Conservation (phyloP, 2,329 filamentous ascomycete species). For the Venturia oleaginea region DNA sequence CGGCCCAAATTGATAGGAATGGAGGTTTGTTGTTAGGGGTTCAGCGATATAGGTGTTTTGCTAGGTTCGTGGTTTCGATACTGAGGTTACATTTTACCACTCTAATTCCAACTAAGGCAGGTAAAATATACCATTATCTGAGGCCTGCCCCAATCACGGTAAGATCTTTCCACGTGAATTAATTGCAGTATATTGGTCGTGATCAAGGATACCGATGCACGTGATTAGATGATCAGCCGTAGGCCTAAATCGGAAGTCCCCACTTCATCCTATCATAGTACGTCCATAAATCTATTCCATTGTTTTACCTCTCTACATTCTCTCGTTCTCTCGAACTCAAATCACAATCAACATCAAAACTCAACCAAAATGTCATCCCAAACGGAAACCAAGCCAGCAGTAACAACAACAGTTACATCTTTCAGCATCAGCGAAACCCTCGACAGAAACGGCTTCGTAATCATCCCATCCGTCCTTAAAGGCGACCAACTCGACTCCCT, state of each 20-base stretch:
- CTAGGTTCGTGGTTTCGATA: neutral
- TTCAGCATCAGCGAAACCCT: conserved; percentile 44
- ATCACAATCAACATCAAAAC: neutral
- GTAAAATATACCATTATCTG: neutral
- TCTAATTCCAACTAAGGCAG: neutral
- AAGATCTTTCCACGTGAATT: neutral
- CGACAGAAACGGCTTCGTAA: conserved; percentile 64
- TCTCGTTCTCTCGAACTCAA: neutral
- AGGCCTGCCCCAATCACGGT: neutral
- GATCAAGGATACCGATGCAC: neutral
- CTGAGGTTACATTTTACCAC: neutral
- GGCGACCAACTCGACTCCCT: conserved; percentile 48
- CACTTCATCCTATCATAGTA: neutral
- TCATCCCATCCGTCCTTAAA: conserved; percentile 57
- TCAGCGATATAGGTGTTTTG: neutral
- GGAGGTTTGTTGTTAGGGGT: neutral
- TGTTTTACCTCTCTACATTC: too few species aligned
- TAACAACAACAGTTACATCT: conserved; percentile 3
- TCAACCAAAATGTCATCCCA: neutral
- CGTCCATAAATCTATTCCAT: neutral
- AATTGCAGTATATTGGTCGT: neutral
- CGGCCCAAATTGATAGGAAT: neutral
- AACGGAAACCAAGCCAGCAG: neutral
- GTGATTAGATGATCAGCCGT: neutral
- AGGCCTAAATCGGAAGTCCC: neutral